Evolutionary conservation across 2,329 filamentous ascomycete genomes (phyloP).

Genomic region (Corynespora cassiicola): DNA sequence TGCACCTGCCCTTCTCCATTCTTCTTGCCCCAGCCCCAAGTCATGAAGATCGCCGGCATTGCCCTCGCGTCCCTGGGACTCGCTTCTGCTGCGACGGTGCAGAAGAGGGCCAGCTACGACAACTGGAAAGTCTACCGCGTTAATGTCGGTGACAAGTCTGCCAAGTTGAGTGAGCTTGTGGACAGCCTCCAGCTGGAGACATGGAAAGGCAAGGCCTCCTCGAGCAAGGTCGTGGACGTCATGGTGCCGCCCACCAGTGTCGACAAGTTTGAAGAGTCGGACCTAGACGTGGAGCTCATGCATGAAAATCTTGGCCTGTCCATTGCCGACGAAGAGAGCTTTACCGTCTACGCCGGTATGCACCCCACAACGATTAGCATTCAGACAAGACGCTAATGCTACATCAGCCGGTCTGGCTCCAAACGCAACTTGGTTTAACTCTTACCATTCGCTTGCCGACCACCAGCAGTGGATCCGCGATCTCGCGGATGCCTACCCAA

Average conservation of each 20-base stretch:
- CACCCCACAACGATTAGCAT: conserved; percentile 11
- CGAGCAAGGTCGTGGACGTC: conserved; percentile 42
- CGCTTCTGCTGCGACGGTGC: conserved; percentile 38
- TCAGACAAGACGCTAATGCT: conserved; percentile 21
- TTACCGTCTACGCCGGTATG: conserved; percentile 40
- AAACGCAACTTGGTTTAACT: conserved; percentile 43
- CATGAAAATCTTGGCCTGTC: conserved; percentile 46
- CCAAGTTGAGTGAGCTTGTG: conserved; percentile 35
- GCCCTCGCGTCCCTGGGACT: conserved; percentile 38
- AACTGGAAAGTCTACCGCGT: conserved; percentile 46
- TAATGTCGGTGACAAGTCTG: conserved; percentile 34
- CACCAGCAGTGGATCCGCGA: conserved; percentile 42
- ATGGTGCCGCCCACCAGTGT: conserved; percentile 41
- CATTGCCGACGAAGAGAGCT: conserved; percentile 37
- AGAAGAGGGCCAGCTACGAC: conserved; percentile 39
- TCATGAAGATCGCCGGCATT: conserved; percentile 40
- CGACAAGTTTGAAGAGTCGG: conserved; percentile 33
- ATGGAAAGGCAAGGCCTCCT: conserved; percentile 42
- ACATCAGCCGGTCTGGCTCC: conserved; percentile 28
- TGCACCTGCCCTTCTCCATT: conserved; percentile 6
- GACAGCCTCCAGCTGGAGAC: conserved; percentile 37
- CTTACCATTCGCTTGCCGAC: conserved; percentile 44
- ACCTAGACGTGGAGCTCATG: conserved; percentile 39
- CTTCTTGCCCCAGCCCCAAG: conserved; percentile 4
- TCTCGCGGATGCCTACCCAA: conserved; percentile 41